Conservation (phyloP, 169 alveolate genomes). For the Plasmodium yoelii region DNA sequence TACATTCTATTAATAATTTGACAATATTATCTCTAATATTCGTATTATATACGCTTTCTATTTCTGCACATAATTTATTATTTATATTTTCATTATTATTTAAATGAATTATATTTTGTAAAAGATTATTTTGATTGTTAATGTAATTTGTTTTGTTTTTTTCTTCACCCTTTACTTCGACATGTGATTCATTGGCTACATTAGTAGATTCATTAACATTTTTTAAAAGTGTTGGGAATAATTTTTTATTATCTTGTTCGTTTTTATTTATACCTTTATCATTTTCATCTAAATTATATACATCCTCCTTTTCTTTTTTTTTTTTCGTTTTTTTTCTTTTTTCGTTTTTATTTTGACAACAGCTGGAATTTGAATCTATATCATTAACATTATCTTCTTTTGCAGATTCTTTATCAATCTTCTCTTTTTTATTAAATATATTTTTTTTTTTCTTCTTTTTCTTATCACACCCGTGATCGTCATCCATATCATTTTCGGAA, state of each 20-base stretch:
- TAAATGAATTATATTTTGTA: slow-evolving; percentile 36
- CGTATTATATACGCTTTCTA: slow-evolving; percentile 67
- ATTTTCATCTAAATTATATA: no score
- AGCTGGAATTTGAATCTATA: not conserved
- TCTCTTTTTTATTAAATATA: not conserved
- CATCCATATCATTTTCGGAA: not conserved
- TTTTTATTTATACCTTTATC: no score
- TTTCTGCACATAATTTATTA: slow-evolving; percentile 51
- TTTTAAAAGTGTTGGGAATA: no score
- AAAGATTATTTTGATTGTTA: slow-evolving; percentile 17
- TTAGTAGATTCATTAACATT: no score
- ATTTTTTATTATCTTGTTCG: no score
- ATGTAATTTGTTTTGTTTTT: slow-evolving; percentile 2
- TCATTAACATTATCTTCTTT: not conserved
- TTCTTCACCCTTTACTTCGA: no score
- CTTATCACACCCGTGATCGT: slow-evolving; percentile 2
- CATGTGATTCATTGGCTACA: no score
- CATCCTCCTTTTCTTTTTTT: no score
- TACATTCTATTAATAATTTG: slow-evolving; percentile 61
- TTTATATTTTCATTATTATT: slow-evolving; percentile 60
- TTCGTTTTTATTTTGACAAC: no score
- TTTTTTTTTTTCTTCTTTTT: not conserved
- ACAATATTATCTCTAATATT: slow-evolving; percentile 67
- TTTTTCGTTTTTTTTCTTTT: no score
- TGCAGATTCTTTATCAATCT: not conserved